phyloP scores from a whole-genome alignment of 2,329 filamentous ascomycete genomes.

The Nakataea oryzae region DNA sequence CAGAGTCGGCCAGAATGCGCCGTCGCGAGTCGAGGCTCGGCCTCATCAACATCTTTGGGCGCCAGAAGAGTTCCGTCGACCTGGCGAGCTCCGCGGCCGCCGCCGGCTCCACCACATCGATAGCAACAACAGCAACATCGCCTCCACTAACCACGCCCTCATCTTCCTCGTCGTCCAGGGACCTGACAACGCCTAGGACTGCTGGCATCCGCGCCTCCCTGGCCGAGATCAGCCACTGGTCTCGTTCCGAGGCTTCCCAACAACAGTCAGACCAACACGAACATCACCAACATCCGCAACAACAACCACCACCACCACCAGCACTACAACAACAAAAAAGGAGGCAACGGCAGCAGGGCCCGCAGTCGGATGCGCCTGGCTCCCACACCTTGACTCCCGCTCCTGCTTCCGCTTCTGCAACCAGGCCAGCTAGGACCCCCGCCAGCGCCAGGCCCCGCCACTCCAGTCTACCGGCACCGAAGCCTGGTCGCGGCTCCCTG shows the following conservation, averaged over 20 bases:
- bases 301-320: not conserved
- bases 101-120: constrained; percentile 12
- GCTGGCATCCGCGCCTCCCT: constrained; percentile 33
- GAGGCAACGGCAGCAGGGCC: not conserved
- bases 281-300: no score
- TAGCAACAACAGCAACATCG: not conserved
- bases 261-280: no score
- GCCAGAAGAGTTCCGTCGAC: constrained; percentile 27
- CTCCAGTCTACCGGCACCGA: constrained; percentile 10
- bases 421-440: not conserved
- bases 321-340: no score
- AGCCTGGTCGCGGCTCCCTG: constrained; percentile 18
- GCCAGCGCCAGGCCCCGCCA: constrained; percentile 3
- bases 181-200: constrained; percentile 13
- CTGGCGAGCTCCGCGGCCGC: not conserved
- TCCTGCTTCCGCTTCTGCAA: not conserved
- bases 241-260: constrained; percentile 15
- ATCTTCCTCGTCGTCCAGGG: not conserved
- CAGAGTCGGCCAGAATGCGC: constrained; percentile 23
- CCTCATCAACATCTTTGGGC: constrained; percentile 39
- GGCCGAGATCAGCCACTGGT: constrained; percentile 32
- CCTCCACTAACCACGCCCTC: not conserved
- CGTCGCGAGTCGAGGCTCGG: constrained; percentile 42
- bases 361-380: not conserved
- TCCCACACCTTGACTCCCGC: not conserved